phyloP scores from a whole-genome alignment of 1,284 basidiomycete genomes.

The Marasmius sp. region DNA sequence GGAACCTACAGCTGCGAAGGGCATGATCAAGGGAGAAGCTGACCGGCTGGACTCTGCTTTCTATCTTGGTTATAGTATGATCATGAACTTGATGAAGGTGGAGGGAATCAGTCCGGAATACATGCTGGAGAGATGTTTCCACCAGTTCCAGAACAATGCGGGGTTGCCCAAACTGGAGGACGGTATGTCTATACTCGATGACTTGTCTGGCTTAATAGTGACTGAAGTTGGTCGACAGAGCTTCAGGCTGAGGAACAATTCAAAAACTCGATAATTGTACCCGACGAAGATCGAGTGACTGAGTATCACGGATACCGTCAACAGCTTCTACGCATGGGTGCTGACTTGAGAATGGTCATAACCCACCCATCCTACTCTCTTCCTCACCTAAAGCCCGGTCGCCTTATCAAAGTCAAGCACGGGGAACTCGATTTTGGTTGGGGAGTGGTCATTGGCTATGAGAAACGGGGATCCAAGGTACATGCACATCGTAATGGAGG shows the following conservation, averaged over 20 bases:
- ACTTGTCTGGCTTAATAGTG: not conserved
- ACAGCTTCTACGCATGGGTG: conserved; percentile 86
- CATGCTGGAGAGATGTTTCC: conserved; percentile 98
- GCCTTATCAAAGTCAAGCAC: conserved; percentile 88
- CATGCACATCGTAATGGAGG: conserved; percentile 9
- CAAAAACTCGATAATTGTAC: conserved; percentile 68
- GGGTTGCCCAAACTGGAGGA: conserved; percentile 87
- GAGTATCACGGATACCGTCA: conserved; percentile 93
- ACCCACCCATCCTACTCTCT: conserved; percentile 93
- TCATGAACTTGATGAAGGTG: conserved; percentile 97
- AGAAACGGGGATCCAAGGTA: conserved; percentile 82
- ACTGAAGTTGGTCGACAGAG: conserved; percentile 46
- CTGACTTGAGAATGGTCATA: conserved; percentile 89
- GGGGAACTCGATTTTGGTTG: conserved; percentile 93
- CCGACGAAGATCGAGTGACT: conserved; percentile 81
- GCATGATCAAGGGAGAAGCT: conserved; percentile 98
- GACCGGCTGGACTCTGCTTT: conserved; percentile 98
- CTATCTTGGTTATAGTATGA: conserved; percentile 99
- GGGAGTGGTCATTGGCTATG: conserved; percentile 92
- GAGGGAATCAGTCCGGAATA: conserved; percentile 98
- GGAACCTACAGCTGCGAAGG: conserved; percentile 89
- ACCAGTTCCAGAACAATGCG: conserved; percentile 95
- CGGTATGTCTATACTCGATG: conserved; percentile 46
- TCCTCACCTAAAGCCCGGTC: conserved; percentile 91
- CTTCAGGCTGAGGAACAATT: conserved; percentile 74